A percentile compares a stretch with the other conserved stretches of the same genome.
Conservation (phyloP, 2,329 filamentous ascomycete species). For the Botryosphaeria dothidea region DNA sequence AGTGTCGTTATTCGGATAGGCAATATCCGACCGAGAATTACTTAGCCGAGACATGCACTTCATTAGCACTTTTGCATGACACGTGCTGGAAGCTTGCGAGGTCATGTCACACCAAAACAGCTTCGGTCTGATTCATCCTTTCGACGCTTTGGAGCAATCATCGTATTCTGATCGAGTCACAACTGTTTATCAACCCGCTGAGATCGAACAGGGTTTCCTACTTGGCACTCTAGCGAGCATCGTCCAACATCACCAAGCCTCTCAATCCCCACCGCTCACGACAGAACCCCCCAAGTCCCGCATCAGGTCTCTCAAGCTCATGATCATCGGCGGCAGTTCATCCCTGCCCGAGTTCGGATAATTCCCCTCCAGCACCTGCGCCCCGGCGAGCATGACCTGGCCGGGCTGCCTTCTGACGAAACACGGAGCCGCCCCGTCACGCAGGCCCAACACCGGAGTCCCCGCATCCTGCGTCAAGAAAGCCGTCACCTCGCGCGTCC, state of each 20-base stretch:
- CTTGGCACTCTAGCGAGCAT: too few species aligned
- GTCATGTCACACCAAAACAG: neutral
- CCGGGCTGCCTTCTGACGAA: constrained; percentile 17
- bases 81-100: neutral
- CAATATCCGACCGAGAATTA: too few species aligned
- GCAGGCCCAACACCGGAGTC: neutral
- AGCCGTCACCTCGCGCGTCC: too few species aligned
- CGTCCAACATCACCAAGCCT: too few species aligned
- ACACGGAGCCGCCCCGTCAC: constrained; percentile 12
- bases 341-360: constrained; percentile 23
- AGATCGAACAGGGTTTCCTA: too few species aligned
- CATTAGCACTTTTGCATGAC: neutral
- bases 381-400: constrained; percentile 23
- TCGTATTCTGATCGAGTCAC: too few species aligned
- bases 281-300: constrained; percentile 24
- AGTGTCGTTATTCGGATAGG: too few species aligned
- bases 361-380: constrained; percentile 24
- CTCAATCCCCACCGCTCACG: neutral
- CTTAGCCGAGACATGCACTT: too few species aligned
- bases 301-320: constrained; percentile 25
- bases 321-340: constrained; percentile 25
- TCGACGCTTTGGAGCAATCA: too few species aligned
- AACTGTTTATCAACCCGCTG: too few species aligned
- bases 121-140: neutral
- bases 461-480: neutral